These are phyloP conservation scores for Colletotrichum tanaceti DNA, from an alignment of 2,329 filamentous ascomycete genomes.

Conservation along the genomic window DNA sequence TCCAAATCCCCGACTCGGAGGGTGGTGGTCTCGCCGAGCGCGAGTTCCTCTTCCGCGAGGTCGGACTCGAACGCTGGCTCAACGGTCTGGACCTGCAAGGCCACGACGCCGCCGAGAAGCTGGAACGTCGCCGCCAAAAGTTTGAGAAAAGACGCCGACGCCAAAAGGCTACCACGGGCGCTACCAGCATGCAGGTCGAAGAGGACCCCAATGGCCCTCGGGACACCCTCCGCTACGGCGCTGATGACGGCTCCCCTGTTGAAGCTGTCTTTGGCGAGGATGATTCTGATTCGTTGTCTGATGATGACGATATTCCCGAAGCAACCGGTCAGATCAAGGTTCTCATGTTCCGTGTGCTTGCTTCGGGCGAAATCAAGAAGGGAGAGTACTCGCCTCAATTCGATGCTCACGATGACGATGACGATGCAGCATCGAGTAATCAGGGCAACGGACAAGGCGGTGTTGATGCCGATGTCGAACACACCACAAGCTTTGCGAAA, in stretches of 20 bases:
- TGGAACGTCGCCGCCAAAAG: slow-evolving; percentile 89
- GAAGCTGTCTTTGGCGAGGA: slow-evolving; percentile 77
- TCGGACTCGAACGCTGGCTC: slow-evolving; percentile 94
- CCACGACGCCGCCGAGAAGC: slow-evolving; percentile 87
- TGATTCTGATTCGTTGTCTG: slow-evolving; percentile 77
- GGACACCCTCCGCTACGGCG: slow-evolving; percentile 82
- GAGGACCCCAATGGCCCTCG: slow-evolving; percentile 58
- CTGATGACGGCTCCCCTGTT: slow-evolving; percentile 78
- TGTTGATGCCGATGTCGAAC: slow-evolving; percentile 87
- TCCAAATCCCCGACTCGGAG: slow-evolving; percentile 90
- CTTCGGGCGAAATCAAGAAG: slow-evolving; percentile 96
- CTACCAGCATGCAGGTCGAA: slow-evolving; percentile 52
- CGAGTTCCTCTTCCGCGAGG: slow-evolving; percentile 96
- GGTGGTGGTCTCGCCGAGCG: slow-evolving; percentile 94
- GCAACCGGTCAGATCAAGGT: slow-evolving; percentile 98
- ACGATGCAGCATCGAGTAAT: slow-evolving; percentile 66
- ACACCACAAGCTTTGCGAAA: slow-evolving; percentile 97
- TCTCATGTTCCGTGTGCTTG: slow-evolving; percentile 92
- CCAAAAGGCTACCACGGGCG: slow-evolving; percentile 62
- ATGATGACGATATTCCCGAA: slow-evolving; percentile 90
- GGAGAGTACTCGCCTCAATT: slow-evolving; percentile 99
- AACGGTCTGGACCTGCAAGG: slow-evolving; percentile 96
- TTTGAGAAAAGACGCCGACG: slow-evolving; percentile 76
- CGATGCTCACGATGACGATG: slow-evolving; percentile 94
- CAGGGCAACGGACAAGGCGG: slow-evolving; percentile 67